Base-by-base conservation (phyloP, 192 early-diverging fungal species). In the Podila horticola region DNA sequence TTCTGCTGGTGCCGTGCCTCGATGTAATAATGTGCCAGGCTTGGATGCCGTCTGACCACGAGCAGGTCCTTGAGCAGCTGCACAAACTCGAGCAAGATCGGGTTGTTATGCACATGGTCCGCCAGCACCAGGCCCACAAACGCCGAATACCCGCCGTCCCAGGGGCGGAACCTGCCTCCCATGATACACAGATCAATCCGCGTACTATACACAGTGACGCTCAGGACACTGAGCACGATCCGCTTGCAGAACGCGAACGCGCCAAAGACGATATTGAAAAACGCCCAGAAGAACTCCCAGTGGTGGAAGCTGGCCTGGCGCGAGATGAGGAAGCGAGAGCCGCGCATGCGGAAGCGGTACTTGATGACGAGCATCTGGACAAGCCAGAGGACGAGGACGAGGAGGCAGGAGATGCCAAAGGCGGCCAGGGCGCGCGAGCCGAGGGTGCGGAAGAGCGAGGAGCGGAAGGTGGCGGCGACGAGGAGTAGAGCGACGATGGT, bases 281-380 rank as follows among this genome's bases (percentile, higher is more conserved):
- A 81, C 31, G 77, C 77, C 77, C 77, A 81, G 52, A 69, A 81
- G 52, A 81, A 81, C 29, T 81, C 77, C 77, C 77, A 81, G 9
- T 81, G 77, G 38, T 81, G 66, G 49, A 81, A 81, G 12, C 61
- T 36, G 3, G 77, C 71, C 26, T 81, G 77, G 38, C 57, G 71
- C 26, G 71, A 61, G 28, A 81, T 65, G 7, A 81, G 50, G 38
- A 81, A 73, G 2, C 77, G 66, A 8, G 77, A 81, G n/a, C 77
- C 77, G 3, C 69, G 77, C 77, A 81, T 81, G 3, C 67, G 69
- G 67, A 81, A 81, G 15, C 77, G 77, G 17, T 81, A 73, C 4
- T 69, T 69, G 67, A 81, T 81, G 19, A 81, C 71, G 10, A 81
- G 66, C 77, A 81, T 81, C 28, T 81, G 77, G 13, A 81, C 71